A percentile compares a stretch with the other conserved stretches of the same genome.
Evolutionary conservation across 371 early-diverging fungal species (phyloP).

Genomic region (Mortierella sp.): DNA sequence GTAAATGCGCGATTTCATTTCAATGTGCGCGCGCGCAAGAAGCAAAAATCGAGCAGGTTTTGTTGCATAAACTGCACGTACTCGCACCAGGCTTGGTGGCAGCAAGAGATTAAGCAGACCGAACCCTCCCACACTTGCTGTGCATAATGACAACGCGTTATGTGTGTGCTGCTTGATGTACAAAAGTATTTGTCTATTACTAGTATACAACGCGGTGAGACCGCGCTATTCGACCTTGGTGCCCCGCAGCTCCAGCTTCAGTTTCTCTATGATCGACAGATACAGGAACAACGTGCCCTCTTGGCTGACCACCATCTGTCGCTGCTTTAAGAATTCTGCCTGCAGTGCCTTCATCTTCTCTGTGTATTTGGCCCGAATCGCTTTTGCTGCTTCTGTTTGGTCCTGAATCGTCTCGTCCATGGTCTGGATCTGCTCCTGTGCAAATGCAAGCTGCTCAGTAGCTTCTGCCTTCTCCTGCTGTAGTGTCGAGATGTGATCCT

Average conservation of each 20-base stretch:
- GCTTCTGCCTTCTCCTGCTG: conserved; percentile 22
- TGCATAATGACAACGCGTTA: no score
- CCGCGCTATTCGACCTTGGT: conserved; percentile 2
- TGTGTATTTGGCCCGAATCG: conserved; percentile 18
- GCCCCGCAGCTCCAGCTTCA: conserved; percentile 20
- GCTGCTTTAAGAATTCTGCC: conserved; percentile 7
- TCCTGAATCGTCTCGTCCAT: conserved; percentile 30
- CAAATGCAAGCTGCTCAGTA: conserved; percentile 8
- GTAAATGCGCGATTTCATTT: no score
- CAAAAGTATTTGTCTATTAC: no score
- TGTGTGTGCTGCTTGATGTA: no score
- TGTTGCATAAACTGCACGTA: no score
- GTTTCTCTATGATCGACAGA: conserved; percentile 39
- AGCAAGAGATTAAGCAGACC: no score
- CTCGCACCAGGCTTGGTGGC: no score
- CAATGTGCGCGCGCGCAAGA: no score
- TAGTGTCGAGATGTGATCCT: conserved; percentile 4
- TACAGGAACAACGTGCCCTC: conserved; percentile 40
- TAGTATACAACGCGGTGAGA: no score
- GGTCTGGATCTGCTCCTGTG: conserved; percentile 10
- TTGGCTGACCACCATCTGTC: conserved; percentile 27
- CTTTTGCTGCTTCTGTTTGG: conserved; percentile 28
- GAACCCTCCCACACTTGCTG: no score
- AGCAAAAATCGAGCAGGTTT: no score
- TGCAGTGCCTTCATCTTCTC: conserved; percentile 11